Evolutionary conservation across 305 asterid species (phyloP), one percentile per base, ranked within the genome.

Genomic region (Euphrasia arctica): DNA sequence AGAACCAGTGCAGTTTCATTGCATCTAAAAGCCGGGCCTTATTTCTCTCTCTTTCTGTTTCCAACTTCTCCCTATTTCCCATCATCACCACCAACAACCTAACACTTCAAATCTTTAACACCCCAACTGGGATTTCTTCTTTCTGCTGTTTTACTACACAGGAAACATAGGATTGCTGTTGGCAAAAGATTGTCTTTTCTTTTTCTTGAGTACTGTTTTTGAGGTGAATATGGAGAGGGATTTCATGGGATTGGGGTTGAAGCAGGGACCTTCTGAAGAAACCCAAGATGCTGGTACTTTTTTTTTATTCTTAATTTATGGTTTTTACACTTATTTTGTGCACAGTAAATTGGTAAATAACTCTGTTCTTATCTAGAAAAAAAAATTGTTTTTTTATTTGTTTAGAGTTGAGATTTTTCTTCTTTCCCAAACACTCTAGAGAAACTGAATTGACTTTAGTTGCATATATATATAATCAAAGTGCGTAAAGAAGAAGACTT

Each of bases 201-300:
- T 39, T 74, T 18, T 49, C 66, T 64, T 59, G 67, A 57, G 9
- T 39, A 36, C 7, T 36, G 9, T 7, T 34, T 5, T 34, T 39
- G 43, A 39, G 68, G 3, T 67, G 70, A 69, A 62, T 14, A 89
- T 89, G 96, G 95, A 89, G 77, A 84, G 91, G 66, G 90, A 89
- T 77, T 86, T 89, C 80, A 80, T 89, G 91, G 95, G 92, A 15
- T 79, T 86, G 81, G 29, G 68, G 27, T 80, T 84, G 71, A 89
- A 89, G 79, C 78, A 74, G 50, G 96, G 86, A 71, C 48, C 62
- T 60, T 49, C 79, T 60, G 90, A 84, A 43, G 90, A 82, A 71
- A 47, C 66, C 50, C 65, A 15, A 56, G 90, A 77, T 76, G 78
- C 92, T 66, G 96, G 96, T 89, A 74, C 62, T 58, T 66, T 36